A percentile compares a stretch with the other conserved stretches of the same genome.
These are phyloP conservation scores for Chrysanthemum lavandulifolium DNA, from an alignment of 129 eudicot species.

Conservation along the genomic window DNA sequence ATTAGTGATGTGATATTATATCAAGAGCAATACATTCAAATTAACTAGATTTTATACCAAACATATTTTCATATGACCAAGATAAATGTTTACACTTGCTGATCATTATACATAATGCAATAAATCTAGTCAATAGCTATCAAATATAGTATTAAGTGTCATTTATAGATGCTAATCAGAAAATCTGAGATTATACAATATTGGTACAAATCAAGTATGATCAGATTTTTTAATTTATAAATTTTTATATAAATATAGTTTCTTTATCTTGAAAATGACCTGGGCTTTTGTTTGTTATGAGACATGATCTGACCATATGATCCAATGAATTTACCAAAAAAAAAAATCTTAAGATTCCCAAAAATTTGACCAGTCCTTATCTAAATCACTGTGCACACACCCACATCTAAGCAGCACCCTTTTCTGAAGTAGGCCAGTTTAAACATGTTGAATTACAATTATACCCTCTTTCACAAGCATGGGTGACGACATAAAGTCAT, in stretches of 20 bases:
- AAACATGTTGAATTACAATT: slow-evolving; percentile 35
- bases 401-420: slow-evolving; percentile 16
- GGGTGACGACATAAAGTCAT: slow-evolving; percentile 40
- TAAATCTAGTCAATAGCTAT: no score
- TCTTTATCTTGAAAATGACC: slow-evolving; percentile 36
- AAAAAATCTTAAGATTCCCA: slow-evolving; percentile 26
- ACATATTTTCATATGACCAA: no score
- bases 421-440: slow-evolving; percentile 26
- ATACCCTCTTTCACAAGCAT: slow-evolving; percentile 43
- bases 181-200: no score
- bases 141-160: no score
- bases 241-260: background rate
- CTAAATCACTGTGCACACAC: slow-evolving; percentile 25
- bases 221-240: no score
- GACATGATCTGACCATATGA: slow-evolving; percentile 48
- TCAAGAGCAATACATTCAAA: no score
- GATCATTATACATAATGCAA: no score
- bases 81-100: no score
- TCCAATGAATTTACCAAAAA: slow-evolving; percentile 23
- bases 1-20: background rate
- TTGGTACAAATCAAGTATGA: no score
- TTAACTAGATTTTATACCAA: no score
- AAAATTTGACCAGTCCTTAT: slow-evolving; percentile 32
- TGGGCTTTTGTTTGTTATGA: slow-evolving; percentile 26
- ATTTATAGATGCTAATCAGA: no score